These are phyloP conservation scores for Viola pubescens DNA, from an alignment of 441 rosid genomes.

Conservation along the genomic window DNA sequence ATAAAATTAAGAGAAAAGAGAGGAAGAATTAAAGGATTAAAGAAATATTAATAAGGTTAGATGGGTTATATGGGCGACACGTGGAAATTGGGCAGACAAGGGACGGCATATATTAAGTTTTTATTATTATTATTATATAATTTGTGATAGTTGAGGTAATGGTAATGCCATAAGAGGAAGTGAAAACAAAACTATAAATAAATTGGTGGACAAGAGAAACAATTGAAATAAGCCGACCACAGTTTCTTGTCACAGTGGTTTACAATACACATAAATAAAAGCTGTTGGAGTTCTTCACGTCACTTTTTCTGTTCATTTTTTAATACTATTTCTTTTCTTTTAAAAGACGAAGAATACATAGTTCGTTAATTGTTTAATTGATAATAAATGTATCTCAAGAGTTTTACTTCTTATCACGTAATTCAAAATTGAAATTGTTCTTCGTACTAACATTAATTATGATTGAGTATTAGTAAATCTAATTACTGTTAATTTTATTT, in stretches of 20 bases:
- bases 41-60: neutral
- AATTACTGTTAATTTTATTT: no score
- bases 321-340: neutral
- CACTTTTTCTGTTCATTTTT: no score
- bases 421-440: no score
- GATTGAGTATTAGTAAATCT: no score
- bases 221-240: conserved; percentile 34
- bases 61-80: conserved; percentile 18
- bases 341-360: no score
- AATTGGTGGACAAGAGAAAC: conserved; percentile 3
- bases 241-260: conserved; percentile 41
- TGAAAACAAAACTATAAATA: neutral
- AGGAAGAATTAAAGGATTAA: no score
- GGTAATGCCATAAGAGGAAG: conserved; percentile 23
- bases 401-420: no score
- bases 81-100: no score
- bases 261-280: conserved; percentile 17
- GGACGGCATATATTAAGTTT: no score
- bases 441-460: no score
- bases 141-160: conserved; percentile 13
- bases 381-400: no score
- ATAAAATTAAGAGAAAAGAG: neutral
- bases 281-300: conserved; percentile 47
- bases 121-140: conserved; percentile 25
- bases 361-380: no score